Percentiles rank a stretch among this genome's conserved stretches.
These are phyloP conservation scores for Nakazawaea wyomingensis DNA, from an alignment of 805 yeast genomes.

Conservation along the genomic window DNA sequence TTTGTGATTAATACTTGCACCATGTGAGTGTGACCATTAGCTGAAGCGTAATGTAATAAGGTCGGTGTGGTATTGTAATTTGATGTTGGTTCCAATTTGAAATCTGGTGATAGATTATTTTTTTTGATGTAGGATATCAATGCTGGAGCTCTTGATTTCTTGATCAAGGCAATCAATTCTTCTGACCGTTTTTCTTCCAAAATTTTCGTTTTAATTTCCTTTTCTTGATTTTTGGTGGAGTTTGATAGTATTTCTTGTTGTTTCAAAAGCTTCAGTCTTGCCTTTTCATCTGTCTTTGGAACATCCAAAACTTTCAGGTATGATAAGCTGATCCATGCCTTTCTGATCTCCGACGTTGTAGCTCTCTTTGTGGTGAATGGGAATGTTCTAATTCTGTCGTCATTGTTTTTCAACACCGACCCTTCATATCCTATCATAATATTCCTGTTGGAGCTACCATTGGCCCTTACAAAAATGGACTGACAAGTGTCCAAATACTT, in stretches of 20 bases:
- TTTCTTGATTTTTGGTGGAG: slow-evolving; percentile 18
- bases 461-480: slow-evolving; percentile 74
- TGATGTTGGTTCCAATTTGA: slow-evolving; percentile 47
- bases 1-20: slow-evolving; percentile 56
- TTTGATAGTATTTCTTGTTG: slow-evolving; percentile 26
- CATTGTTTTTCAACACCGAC: slow-evolving; percentile 45
- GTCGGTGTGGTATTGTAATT: slow-evolving; percentile 62
- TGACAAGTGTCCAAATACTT: slow-evolving; percentile 54
- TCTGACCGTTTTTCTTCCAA: slow-evolving; percentile 46
- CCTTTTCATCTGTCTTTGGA: slow-evolving; percentile 41
- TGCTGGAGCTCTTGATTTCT: slow-evolving; percentile 74
- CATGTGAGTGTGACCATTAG: slow-evolving; percentile 62
- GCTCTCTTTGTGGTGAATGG: slow-evolving; percentile 93
- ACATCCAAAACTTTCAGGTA: slow-evolving; percentile 47
- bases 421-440: slow-evolving; percentile 65
- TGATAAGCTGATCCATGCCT: slow-evolving; percentile 78
- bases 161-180: slow-evolving; percentile 56
- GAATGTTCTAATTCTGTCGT: slow-evolving; percentile 58
- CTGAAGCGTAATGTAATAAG: slow-evolving; percentile 71
- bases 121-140: slow-evolving; percentile 56
- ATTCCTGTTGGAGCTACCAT: slow-evolving; percentile 62
- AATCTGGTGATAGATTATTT: slow-evolving; percentile 49
- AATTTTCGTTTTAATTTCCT: slow-evolving; percentile 17
- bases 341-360: slow-evolving; percentile 70
- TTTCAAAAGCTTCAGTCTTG: slow-evolving; percentile 23